Conservation (phyloP, 176 grass and related monocot species). For the Phoenix roebelenii region DNA sequence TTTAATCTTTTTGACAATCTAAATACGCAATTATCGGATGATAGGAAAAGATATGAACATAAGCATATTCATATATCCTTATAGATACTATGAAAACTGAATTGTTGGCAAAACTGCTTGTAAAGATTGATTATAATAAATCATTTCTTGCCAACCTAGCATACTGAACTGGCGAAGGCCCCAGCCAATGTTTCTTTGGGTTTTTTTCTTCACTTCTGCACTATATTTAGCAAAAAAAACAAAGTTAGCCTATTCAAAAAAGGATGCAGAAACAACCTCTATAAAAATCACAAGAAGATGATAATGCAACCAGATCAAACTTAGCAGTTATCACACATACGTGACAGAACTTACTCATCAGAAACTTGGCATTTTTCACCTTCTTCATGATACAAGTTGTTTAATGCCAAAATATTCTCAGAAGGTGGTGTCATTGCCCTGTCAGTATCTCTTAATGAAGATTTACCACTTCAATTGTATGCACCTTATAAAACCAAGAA, state of each 20-base stretch:
- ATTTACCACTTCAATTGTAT: neutral
- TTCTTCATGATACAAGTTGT: conserved; percentile 12
- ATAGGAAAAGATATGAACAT: too few relatives aligned
- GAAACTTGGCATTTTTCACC: conserved; percentile 15
- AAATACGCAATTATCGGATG: too few relatives aligned
- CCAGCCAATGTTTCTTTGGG: conserved; percentile 60
- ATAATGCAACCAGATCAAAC: too few relatives aligned
- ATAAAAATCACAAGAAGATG: too few relatives aligned
- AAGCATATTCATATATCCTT: too few relatives aligned
- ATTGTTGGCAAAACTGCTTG: too few relatives aligned
- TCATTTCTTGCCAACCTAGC: conserved; percentile 45
- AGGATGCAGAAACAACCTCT: too few relatives aligned
- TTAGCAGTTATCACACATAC: too few relatives aligned
- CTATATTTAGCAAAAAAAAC: conserved; percentile 4
- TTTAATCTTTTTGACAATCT: too few relatives aligned
- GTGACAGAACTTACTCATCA: conserved; percentile 12
- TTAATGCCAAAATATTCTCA: conserved; percentile 15
- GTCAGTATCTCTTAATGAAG: conserved; percentile 1
- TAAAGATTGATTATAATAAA: neutral
- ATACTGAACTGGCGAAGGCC: conserved; percentile 88
- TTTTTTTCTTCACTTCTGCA: conserved; percentile 54
- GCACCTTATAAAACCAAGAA: too few relatives aligned
- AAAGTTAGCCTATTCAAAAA: conserved; percentile 5
- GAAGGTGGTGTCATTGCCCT: neutral
- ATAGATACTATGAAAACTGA: too few relatives aligned